These are phyloP conservation scores for Candolleomyces aberdarensis DNA, from an alignment of 768 basidiomycete species.

Conservation along the genomic window DNA sequence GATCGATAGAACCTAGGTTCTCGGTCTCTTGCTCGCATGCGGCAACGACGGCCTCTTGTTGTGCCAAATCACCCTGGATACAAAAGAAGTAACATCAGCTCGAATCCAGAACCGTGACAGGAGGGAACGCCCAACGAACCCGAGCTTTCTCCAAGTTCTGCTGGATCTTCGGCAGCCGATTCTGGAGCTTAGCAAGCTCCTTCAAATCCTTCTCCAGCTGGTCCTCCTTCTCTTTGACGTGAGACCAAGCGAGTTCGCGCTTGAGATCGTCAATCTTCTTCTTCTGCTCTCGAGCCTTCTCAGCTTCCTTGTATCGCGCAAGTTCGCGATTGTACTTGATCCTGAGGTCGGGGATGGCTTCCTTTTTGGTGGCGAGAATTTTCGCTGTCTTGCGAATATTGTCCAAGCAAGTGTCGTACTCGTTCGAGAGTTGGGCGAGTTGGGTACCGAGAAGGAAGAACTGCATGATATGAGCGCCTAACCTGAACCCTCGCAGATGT, in stretches of 20 bases:
- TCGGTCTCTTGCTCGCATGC: conserved; percentile 26
- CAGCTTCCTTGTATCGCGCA: conserved; percentile 65
- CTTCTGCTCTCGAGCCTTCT: conserved; percentile 69
- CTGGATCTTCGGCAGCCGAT: conserved; percentile 37
- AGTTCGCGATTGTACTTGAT: conserved; percentile 53
- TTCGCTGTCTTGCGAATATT: conserved; percentile 71
- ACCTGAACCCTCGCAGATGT: background rate
- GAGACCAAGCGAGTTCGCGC: conserved; percentile 86
- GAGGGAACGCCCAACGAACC: conserved; percentile 17
- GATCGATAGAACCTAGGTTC: conserved; percentile 26
- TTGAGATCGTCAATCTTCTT: conserved; percentile 66
- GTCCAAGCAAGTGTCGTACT: conserved; percentile 74
- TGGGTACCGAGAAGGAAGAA: conserved; percentile 96
- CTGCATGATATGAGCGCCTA: conserved; percentile 34
- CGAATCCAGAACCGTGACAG: no score
- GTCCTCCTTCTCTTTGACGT: conserved; percentile 67
- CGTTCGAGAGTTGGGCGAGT: conserved; percentile 80
- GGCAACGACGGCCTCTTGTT: conserved; percentile 28
- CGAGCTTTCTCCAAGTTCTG: conserved; percentile 28
- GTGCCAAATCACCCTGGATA: conserved; percentile 18
- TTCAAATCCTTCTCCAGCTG: conserved; percentile 42
- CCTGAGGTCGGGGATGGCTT: conserved; percentile 75
- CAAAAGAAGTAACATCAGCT: no score
- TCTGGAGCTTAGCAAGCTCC: conserved; percentile 31
- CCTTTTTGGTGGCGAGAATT: conserved; percentile 66